Base-by-base conservation (phyloP, 192 early-diverging fungal genomes). In the Backusella morwellensis region DNA sequence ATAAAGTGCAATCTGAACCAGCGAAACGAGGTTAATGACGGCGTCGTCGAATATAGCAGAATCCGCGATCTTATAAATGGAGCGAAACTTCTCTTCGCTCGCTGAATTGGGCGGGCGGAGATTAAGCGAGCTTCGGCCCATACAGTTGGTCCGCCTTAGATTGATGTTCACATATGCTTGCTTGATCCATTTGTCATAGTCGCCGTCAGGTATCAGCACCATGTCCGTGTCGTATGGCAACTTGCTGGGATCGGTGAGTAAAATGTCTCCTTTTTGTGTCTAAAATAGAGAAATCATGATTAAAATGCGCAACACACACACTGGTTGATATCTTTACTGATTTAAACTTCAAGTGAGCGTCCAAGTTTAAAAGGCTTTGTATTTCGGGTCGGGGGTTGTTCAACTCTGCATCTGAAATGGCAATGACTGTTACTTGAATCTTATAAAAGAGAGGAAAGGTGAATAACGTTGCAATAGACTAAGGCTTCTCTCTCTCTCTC, bases 121-220 rank as follows among this genome's bases (percentile, higher is more conserved):
- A 32, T 84, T 88, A 35, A 88, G 83, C 17, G 87, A 84, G 47
- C 84, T 88, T 17, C 87, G 77, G 12, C 87, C 87, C 21, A 82
- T 85, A 73, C 87, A 88, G 72, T 84, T 84, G 52, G 82, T 83
- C 52, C 85, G 72, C 68, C 85, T 68, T 36, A 88, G 77, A 34
- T 88, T 86, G 68, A 88, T 83, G 44, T 88, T 88, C 14, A 86
- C 77, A 75, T 81, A 86, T 19, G 86, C 84, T 23, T 83, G 82
- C 17, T 74, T 79, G 36, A 84, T 76, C 70, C 80, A 85, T 8
- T 70, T 19, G 50, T 88, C 85, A 75, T 84, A 88, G 38, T 88
- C 85, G 12, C 87, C 87, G 35, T 83, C 77, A 11, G 87, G 85
- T 19, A 88, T 79, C 1, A 86, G 68, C 3, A 88, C 85, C 73